These are phyloP conservation scores for Rutidosis leptorrhynchoides DNA, from an alignment of 129 eudicot genomes.

Conservation along the genomic window DNA sequence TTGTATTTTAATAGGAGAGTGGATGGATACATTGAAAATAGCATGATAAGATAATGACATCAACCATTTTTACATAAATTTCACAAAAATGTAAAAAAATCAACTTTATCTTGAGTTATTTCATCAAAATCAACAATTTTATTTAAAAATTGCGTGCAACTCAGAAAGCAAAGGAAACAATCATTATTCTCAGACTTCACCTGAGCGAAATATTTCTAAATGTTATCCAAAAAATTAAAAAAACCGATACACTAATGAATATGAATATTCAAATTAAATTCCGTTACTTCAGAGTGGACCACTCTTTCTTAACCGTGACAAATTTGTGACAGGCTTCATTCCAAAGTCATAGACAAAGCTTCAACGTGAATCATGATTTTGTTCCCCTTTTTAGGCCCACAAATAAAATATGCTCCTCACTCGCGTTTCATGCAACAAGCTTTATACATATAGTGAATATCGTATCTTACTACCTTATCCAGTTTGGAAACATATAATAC, in stretches of 20 bases:
- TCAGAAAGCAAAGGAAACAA: not conserved
- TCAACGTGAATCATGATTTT: slow-evolving; percentile 23
- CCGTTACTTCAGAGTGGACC: slow-evolving; percentile 24
- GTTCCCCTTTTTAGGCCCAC: slow-evolving; percentile 28
- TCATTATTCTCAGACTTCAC: not conserved
- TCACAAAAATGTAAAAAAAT: not conserved
- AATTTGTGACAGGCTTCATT: slow-evolving; percentile 30
- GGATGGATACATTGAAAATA: too few relatives aligned
- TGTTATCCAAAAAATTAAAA: slow-evolving; percentile 27
- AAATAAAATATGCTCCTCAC: not conserved
- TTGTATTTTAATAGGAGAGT: too few relatives aligned
- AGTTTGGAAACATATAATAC: not conserved
- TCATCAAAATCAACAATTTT: not conserved
- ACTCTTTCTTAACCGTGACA: slow-evolving; percentile 30
- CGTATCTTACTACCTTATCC: not conserved
- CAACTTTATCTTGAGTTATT: not conserved
- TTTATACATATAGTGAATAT: not conserved
- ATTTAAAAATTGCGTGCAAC: too few relatives aligned
- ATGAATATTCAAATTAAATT: slow-evolving; percentile 19
- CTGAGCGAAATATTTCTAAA: not conserved
- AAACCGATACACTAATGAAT: slow-evolving; percentile 34
- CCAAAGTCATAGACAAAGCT: slow-evolving; percentile 25
- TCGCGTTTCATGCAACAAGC: not conserved
- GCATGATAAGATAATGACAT: not conserved
- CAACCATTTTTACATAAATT: not conserved